A percentile compares a stretch with the other conserved stretches of the same genome.
These are phyloP conservation scores for Paramecium sonneborni DNA, from an alignment of 73 alveolate species.

Conservation along the genomic window DNA sequence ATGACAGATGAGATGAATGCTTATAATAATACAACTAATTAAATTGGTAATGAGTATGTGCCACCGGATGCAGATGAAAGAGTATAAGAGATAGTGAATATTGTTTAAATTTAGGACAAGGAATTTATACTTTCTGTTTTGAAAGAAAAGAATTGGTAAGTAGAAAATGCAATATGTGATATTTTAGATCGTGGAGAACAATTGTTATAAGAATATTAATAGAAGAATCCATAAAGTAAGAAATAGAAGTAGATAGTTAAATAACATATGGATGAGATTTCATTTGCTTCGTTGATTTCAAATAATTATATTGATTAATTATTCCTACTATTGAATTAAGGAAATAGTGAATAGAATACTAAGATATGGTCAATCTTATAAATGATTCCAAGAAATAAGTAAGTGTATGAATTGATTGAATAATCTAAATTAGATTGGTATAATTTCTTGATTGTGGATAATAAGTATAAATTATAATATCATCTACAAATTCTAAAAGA, in stretches of 20 bases:
- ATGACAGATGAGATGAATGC: not conserved
- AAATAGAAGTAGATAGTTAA: not conserved
- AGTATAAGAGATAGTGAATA: not conserved
- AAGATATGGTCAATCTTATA: constrained; percentile 33
- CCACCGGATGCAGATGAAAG: constrained; percentile 14
- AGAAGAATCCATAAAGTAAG: not conserved
- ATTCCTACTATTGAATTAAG: not conserved
- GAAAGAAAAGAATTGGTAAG: not conserved
- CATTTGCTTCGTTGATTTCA: not conserved
- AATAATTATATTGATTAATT: not conserved
- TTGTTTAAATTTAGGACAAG: not conserved
- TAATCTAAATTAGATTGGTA: not conserved
- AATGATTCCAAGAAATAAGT: constrained; percentile 46
- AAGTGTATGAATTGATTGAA: not conserved
- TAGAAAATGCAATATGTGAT: not conserved
- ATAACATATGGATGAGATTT: not conserved
- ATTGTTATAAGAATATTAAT: not conserved
- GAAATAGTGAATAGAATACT: not conserved
- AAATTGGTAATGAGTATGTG: not conserved
- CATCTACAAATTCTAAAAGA: constrained; percentile 3
- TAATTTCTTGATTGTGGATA: not conserved
- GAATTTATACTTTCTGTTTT: constrained; percentile 6
- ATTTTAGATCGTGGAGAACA: not conserved
- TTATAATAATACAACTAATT: not conserved
- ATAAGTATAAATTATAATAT: not conserved